Evolutionary conservation across 139 green algal species (phyloP).

Genomic region (Raphidocelis subcapitata): DNA sequence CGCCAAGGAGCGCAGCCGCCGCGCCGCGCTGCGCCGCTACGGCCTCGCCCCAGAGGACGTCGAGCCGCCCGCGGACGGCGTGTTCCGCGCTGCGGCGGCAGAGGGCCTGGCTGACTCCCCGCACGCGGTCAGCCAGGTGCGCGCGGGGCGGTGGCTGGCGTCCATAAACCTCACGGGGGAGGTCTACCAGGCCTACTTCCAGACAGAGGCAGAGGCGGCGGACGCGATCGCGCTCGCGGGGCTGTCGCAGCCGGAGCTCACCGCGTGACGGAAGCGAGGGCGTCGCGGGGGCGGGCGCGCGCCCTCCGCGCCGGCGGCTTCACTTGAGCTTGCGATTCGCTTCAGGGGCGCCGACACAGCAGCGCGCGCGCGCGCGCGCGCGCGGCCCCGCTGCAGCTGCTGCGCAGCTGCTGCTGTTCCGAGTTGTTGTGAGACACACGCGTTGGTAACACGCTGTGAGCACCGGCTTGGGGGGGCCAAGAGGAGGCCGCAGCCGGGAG

Average conservation of each 20-base stretch:
- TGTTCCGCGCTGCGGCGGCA: slow-evolving; percentile 42
- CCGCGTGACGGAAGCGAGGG: background rate
- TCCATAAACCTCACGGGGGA: slow-evolving; percentile 46
- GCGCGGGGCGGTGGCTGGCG: slow-evolving; percentile 37
- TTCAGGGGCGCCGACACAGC: no score
- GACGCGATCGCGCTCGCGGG: slow-evolving; percentile 45
- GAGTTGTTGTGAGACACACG: no score
- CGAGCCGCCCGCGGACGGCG: slow-evolving; percentile 41
- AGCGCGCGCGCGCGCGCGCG: no score
- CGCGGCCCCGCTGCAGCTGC: no score
- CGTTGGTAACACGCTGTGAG: no score
- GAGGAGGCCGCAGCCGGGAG: no score
- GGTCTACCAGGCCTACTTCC: slow-evolving; percentile 58
- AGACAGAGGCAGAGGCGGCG: slow-evolving; percentile 37
- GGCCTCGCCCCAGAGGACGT: slow-evolving; percentile 29
- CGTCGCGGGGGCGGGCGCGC: background rate
- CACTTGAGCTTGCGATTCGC: no score
- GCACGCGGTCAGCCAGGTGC: slow-evolving; percentile 8
- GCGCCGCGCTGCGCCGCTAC: slow-evolving; percentile 22
- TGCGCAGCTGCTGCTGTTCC: no score
- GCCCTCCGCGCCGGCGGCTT: background rate
- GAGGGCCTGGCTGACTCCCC: slow-evolving; percentile 2
- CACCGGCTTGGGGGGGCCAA: no score
- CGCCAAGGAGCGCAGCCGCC: slow-evolving; percentile 19
- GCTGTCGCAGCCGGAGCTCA: background rate